Evolutionary conservation across 768 basidiomycete genomes (phyloP), one percentile per base, ranked within the genome.

Genomic region (Mycena capillaripes): DNA sequence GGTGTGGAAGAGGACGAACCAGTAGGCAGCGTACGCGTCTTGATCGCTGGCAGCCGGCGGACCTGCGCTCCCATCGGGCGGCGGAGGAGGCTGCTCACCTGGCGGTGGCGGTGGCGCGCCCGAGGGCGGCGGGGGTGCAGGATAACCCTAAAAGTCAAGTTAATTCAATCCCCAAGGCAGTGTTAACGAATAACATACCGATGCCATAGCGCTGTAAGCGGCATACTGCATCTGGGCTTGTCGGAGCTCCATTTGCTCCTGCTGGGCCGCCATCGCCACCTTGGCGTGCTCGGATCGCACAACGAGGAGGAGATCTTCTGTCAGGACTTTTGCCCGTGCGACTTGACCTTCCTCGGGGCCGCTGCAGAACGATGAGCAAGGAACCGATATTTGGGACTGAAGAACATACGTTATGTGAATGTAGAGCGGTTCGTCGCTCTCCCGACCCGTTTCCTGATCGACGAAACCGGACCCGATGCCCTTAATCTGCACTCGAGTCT

Each of bases 401-500:
- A 11, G 27, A 27, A 25, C 38, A 61, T 73, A 95, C 93, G 93
- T 94, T 76, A 96, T 90, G 75, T 93, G 91, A 75, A 95, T 92
- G 79, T 93, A 93, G 88, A 95, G 91, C 9, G 93, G 92, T 75
- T 95, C 93, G 69, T 94, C 93, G 38, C 91, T 88, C 83, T 95
- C 93, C 74, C 90, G 83, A 5, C 94, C 93, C 0, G 94, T 95
- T 68, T 96, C 95, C 69, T 90, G 90, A 77, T 99, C 97, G 72
- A 97, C 92, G 80, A 98, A 99, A 2, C 97, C 97, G 29, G 96
- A 97, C 7, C 97, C 97, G 17, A 91, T 77, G 23, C 97, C 97
- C 82, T 99, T 99, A 76, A 99, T 98, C 81, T 99, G 97, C 11
- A 99, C 97, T 70, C 97, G 90, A 8, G 97, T 97, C 32, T 93